Conservation (phyloP, 192 early-diverging fungal species). For the Podila verticillata region DNA sequence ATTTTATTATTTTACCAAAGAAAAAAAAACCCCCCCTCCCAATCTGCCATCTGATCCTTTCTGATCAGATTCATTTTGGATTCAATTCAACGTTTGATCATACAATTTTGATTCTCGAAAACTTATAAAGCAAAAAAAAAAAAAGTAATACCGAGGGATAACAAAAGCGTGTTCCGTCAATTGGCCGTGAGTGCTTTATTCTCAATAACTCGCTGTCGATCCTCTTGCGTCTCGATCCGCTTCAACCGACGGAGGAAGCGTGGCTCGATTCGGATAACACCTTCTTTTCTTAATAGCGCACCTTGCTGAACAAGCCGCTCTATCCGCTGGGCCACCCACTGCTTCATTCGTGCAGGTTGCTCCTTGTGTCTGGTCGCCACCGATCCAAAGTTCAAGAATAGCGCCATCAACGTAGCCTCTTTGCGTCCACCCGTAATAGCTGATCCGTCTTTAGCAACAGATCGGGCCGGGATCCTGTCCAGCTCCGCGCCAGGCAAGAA, state of each 20-base stretch:
- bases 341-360: constrained; percentile 15
- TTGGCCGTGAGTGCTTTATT: constrained; percentile 23
- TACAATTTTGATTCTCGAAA: not conserved
- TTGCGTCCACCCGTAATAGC: constrained; percentile 14
- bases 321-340: constrained; percentile 28
- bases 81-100: not conserved
- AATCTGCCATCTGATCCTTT: constrained; percentile 12
- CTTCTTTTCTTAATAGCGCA: constrained; percentile 9
- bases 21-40: not conserved
- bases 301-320: constrained; percentile 33
- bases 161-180: not conserved
- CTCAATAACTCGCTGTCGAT: not conserved
- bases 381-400: constrained; percentile 38
- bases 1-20: constrained; percentile 7
- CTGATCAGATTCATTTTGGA: not conserved
- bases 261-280: constrained; percentile 31
- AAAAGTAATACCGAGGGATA: not conserved
- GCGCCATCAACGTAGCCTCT: constrained; percentile 19
- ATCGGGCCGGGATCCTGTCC: not conserved
- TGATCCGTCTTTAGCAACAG: not conserved
- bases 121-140: not conserved
- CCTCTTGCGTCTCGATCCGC: constrained; percentile 11
- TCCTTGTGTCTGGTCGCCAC: constrained; percentile 21
- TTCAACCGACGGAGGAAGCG: constrained; percentile 23
- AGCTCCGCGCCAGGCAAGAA: constrained; percentile 41